A percentile compares a stretch with the other conserved stretches of the same genome.
These are phyloP conservation scores for Kazachstania sp. DNA, from an alignment of 1,139 yeast genomes.

Conservation along the genomic window DNA sequence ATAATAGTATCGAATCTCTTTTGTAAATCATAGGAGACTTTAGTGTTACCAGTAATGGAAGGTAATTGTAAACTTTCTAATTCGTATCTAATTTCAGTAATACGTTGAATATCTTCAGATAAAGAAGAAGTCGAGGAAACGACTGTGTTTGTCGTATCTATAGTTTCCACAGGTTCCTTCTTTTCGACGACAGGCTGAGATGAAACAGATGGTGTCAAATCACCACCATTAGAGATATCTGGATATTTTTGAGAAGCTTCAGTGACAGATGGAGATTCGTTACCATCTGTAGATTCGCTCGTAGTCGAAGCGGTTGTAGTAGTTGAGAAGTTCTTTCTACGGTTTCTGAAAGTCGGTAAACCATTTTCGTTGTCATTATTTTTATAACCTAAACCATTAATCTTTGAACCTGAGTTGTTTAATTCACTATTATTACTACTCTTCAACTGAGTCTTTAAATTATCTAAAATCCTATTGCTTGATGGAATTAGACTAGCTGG, in stretches of 20 bases:
- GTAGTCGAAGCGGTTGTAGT: conserved; percentile 5
- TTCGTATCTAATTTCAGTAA: conserved; percentile 54
- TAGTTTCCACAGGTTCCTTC: background rate
- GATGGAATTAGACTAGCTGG: conserved; percentile 75
- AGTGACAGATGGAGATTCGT: background rate
- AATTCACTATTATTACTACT: conserved; percentile 14
- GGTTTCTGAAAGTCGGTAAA: conserved; percentile 30
- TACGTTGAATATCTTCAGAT: conserved; percentile 35
- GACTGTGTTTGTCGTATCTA: background rate
- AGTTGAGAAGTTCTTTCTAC: conserved; percentile 23
- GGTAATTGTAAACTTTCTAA: conserved; percentile 36
- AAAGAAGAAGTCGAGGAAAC: background rate
- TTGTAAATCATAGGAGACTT: conserved; percentile 23
- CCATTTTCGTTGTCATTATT: conserved; percentile 38
- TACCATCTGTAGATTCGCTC: background rate
- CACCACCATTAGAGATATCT: background rate
- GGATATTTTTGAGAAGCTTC: conserved; percentile 8
- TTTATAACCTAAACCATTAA: conserved; percentile 29
- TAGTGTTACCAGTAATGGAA: conserved; percentile 24
- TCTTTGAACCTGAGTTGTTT: conserved; percentile 14
- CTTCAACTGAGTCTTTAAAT: conserved; percentile 54
- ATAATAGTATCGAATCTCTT: conserved; percentile 39
- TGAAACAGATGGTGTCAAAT: background rate
- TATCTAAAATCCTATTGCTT: conserved; percentile 56
- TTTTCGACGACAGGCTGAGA: background rate